Evolutionary conservation across 345 rosid genomes (phyloP).

Genomic region (Eucalyptus cladocalyx): DNA sequence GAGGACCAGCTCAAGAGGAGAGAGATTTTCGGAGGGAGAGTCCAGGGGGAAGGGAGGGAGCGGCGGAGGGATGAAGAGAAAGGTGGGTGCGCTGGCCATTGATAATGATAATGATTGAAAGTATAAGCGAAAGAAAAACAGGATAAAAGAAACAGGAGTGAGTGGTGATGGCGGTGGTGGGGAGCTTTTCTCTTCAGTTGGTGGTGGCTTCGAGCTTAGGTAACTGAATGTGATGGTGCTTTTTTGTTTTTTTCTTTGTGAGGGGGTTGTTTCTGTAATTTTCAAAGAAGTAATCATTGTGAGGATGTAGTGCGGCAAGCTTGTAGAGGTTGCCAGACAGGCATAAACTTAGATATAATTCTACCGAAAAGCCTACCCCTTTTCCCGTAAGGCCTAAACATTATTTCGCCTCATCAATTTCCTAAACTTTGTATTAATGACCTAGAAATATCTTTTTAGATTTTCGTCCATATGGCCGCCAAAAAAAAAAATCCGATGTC

Average conservation of each 20-base stretch:
- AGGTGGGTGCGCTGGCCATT: not conserved
- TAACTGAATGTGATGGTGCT: not conserved
- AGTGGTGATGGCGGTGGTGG: not conserved
- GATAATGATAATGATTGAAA: not conserved
- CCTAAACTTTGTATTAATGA: not conserved
- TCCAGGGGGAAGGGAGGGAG: conserved; percentile 50
- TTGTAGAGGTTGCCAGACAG: too few species aligned
- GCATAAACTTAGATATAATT: not conserved
- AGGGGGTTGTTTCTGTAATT: not conserved
- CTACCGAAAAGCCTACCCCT: not conserved
- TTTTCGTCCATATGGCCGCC: not conserved
- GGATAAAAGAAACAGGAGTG: not conserved
- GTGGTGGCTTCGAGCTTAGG: not conserved
- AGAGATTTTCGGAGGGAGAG: conserved; percentile 39
- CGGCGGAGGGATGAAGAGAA: conserved; percentile 9
- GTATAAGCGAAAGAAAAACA: not conserved
- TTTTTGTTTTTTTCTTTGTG: not conserved
- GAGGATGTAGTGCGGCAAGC: not conserved
- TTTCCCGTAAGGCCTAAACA: not conserved
- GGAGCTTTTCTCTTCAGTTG: not conserved
- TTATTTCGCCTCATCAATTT: not conserved
- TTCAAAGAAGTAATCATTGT: not conserved
- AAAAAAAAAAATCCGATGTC: not conserved
- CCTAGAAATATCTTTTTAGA: not conserved
- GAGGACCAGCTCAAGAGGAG: conserved; percentile 59